Percentiles rank a stretch among this genome's conserved stretches.
phyloP scores from a whole-genome alignment of 176 grass and related monocot species.

The Avena atlantica region DNA sequence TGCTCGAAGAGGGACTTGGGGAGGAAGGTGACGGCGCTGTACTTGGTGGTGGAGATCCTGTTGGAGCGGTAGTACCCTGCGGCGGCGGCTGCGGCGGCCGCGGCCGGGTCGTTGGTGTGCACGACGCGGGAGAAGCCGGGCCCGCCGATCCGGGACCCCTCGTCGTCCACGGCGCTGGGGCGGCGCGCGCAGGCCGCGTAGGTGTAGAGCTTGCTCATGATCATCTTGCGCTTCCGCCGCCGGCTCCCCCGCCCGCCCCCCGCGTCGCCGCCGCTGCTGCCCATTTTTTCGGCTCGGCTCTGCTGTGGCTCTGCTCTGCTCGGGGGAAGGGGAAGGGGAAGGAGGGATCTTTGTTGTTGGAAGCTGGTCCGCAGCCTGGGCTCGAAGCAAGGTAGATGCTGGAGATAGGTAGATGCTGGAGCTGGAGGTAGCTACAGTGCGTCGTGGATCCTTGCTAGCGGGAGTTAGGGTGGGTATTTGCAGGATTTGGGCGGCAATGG shows the following conservation, averaged over 20 bases:
- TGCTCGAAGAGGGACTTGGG: constrained; percentile 96
- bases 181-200: constrained; percentile 55
- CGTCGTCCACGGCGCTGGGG: constrained; percentile 51
- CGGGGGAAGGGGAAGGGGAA: background rate
- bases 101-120: constrained; percentile 37
- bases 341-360: background rate
- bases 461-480: background rate
- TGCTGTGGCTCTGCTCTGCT: background rate
- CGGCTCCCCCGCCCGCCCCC: background rate
- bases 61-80: constrained; percentile 43
- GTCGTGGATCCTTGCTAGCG: background rate
- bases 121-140: constrained; percentile 81
- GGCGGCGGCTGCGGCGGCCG: background rate
- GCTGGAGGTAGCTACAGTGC: background rate
- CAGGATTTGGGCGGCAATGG: background rate
- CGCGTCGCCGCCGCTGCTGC: background rate
- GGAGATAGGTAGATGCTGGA: background rate
- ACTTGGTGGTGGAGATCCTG: constrained; percentile 86
- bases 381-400: background rate
- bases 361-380: background rate
- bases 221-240: constrained; percentile 24
- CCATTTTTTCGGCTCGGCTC: background rate
- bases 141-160: constrained; percentile 60
- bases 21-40: constrained; percentile 67
- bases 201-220: constrained; percentile 74